phyloP scores from a whole-genome alignment of 768 basidiomycete species.

The Epithele typhae region DNA sequence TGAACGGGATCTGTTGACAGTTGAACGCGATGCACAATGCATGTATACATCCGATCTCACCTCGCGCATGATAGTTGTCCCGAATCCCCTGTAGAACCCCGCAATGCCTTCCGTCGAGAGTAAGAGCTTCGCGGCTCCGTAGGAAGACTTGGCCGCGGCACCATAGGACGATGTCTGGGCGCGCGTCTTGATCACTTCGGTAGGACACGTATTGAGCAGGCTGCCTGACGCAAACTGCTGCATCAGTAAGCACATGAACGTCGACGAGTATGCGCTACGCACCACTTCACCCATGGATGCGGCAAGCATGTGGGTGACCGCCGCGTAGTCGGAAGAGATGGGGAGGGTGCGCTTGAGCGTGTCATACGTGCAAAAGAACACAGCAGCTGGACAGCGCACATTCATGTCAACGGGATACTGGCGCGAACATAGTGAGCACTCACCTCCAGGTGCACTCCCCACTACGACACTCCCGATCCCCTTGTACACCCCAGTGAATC shows the following conservation, averaged over 20 bases:
- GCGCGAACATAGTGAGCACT: slow-evolving; percentile 8
- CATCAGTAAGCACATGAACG: slow-evolving; percentile 8
- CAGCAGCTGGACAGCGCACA: slow-evolving; percentile 62
- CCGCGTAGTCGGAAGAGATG: slow-evolving; percentile 51
- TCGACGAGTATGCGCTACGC: slow-evolving; percentile 14
- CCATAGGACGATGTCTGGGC: slow-evolving; percentile 83
- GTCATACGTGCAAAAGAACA: slow-evolving; percentile 95
- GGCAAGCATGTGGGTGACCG: slow-evolving; percentile 58
- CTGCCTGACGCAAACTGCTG: slow-evolving; percentile 45
- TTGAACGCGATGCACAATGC: not conserved
- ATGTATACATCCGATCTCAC: slow-evolving; percentile 27
- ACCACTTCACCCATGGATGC: slow-evolving; percentile 52
- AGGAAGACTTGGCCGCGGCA: slow-evolving; percentile 48
- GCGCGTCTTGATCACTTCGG: slow-evolving; percentile 93
- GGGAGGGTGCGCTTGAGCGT: slow-evolving; percentile 76
- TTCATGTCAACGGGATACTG: not conserved
- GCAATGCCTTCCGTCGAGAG: slow-evolving; percentile 57
- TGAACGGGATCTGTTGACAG: slow-evolving; percentile 81
- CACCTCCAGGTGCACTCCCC: slow-evolving; percentile 95
- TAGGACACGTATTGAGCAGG: slow-evolving; percentile 94
- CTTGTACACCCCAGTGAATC: slow-evolving; percentile 87
- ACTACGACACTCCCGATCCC: slow-evolving; percentile 93
- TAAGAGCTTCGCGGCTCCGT: slow-evolving; percentile 53
- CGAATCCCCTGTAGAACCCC: slow-evolving; percentile 89
- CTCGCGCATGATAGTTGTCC: slow-evolving; percentile 70